phyloP scores from a whole-genome alignment of 2,329 filamentous ascomycete species.

The Sclerotiophoma versabilis region DNA sequence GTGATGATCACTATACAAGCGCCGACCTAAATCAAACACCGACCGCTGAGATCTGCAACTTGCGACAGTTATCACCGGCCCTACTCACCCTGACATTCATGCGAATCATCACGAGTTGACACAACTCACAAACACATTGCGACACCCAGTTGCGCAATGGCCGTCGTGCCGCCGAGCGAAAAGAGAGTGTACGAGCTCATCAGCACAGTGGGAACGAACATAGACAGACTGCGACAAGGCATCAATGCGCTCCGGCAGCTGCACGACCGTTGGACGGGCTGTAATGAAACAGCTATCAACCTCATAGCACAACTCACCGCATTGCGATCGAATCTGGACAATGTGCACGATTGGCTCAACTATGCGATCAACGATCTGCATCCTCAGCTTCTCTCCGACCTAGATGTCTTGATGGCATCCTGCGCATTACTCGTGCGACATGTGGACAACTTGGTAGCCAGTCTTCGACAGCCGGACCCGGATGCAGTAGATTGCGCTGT shows the following conservation, averaged over 20 bases:
- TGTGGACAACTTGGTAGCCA: constrained; percentile 33
- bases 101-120: constrained; percentile 5
- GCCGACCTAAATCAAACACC: constrained; percentile 15
- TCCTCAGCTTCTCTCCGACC: constrained; percentile 44
- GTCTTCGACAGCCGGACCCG: constrained; percentile 40
- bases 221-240: constrained; percentile 40
- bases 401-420: constrained; percentile 43
- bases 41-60: constrained; percentile 9
- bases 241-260: constrained; percentile 45
- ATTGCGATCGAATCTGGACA: constrained; percentile 43
- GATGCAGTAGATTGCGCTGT: constrained; percentile 43
- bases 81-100: constrained; percentile 10
- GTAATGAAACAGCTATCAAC: constrained; percentile 43
- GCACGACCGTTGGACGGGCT: constrained; percentile 44
- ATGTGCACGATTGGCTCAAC: constrained; percentile 47
- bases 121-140: constrained; percentile 10
- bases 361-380: constrained; percentile 45
- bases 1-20: constrained; percentile 16
- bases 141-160: constrained; percentile 28
- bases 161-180: constrained; percentile 33
- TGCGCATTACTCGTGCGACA: constrained; percentile 41
- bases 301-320: constrained; percentile 47
- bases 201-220: constrained; percentile 37
- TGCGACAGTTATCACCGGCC: constrained; percentile 15
- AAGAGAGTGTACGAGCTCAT: constrained; percentile 41